Evolutionary conservation across 2,329 filamentous ascomycete species (phyloP).

Genomic region (Aspergillus tubingensis): DNA sequence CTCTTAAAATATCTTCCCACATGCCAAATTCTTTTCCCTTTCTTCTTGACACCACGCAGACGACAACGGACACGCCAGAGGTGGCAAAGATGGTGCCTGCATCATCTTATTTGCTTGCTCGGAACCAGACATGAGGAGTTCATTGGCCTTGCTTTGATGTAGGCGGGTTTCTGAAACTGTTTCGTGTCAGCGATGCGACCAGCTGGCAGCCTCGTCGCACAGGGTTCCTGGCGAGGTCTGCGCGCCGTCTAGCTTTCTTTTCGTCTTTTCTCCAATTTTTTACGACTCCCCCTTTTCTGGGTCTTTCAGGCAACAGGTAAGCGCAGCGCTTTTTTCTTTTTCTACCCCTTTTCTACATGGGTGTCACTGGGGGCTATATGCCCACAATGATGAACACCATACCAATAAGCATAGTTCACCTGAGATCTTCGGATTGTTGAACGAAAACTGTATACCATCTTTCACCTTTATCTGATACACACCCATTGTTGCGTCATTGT

Average conservation of each 20-base stretch:
- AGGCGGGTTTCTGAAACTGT: conserved; percentile 8
- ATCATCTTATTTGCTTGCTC: background rate
- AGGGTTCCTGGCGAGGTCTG: conserved; percentile 1
- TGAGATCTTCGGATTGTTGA: conserved; percentile 44
- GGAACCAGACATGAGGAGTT: background rate
- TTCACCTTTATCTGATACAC: conserved; percentile 37
- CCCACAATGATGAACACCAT: conserved; percentile 40
- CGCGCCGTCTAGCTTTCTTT: background rate
- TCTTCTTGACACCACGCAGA: conserved; percentile 1
- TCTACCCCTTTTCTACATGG: conserved; percentile 4
- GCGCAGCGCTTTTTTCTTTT: conserved; percentile 12
- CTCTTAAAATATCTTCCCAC: conserved; percentile 15
- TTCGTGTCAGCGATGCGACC: conserved; percentile 1
- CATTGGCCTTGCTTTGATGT: conserved; percentile 15
- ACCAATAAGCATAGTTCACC: conserved; percentile 47
- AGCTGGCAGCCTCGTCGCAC: conserved; percentile 1
- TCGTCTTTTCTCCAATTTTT: background rate
- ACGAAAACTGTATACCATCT: conserved; percentile 45
- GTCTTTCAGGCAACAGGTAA: conserved; percentile 21
- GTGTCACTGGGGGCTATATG: conserved; percentile 2
- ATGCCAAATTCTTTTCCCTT: conserved; percentile 2
- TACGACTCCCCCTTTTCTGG: conserved; percentile 7
- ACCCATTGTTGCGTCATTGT: conserved; percentile 16
- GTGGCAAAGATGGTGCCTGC: background rate
- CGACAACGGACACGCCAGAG: background rate